Evolutionary conservation across 345 rosid genomes (phyloP), one percentile per base, ranked within the genome.

Genomic region (Arabis alpina): DNA sequence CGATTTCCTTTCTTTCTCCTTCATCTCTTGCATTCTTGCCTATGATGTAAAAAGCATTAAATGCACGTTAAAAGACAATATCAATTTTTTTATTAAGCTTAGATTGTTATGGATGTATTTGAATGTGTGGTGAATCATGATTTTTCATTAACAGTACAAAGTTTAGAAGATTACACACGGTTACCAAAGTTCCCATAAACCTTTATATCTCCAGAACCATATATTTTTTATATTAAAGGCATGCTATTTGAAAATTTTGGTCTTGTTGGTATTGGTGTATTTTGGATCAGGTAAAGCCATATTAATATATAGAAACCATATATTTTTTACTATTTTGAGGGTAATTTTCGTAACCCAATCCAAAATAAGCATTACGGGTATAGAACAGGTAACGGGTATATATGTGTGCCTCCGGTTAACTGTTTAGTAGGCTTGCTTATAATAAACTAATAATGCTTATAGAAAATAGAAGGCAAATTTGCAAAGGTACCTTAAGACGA

Each of bases 1-100:
- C 57, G 81, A 19, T 19, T 82, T 88, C 66, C 85, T 79, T 71
- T 95, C 98, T 72, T 87, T 95, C 81, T 95, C 98, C 79, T 90
- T 95, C 96, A 92, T 92, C 71, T 95, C 98, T 83, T 88, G 97
- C 97, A 95, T 95, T 32, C 92, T 71, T 4, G 97, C 98, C 99
- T 95, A 85, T 27, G 23, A 19, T 19, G 54, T 40, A 10, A 69
- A 57, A 60, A 59, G 8, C 61, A 49, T 74, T 27, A 64, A 40
- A 47, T 64, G 19, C 60, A 41, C n/a, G 10, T 28, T 28, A 15
- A 4, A 44, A 15, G 3, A 23, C 27, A 11, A 57, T 5, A 70
- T 3, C 3, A 6, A 36, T 23, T 56, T 55, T 67, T 15, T 11
- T 8, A 9, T 19, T 8, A 9, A 24, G 52, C 19, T 50, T 11